Percentiles rank a stretch among this genome's conserved stretches.
Evolutionary conservation across 2,329 filamentous ascomycete species (phyloP).

Genomic region (Emergomyces orientalis): DNA sequence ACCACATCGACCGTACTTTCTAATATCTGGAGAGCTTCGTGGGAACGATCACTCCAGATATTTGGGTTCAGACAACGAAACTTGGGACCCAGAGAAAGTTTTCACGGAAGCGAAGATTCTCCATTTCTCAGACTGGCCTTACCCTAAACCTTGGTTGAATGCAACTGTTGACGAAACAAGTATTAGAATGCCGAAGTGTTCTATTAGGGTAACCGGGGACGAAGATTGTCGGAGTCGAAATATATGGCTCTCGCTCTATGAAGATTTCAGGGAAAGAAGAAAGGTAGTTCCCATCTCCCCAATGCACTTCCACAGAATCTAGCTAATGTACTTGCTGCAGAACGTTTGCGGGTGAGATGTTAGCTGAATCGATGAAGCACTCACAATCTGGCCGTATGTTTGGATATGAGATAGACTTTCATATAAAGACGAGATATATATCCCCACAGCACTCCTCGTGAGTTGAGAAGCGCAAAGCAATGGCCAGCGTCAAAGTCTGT

Average conservation of each 20-base stretch:
- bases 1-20: neutral
- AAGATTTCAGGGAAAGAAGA: neutral
- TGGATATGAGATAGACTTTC: no score
- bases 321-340: neutral
- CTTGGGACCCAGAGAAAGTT: neutral
- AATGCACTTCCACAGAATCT: neutral
- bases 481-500: no score
- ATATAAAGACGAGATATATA: no score
- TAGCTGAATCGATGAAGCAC: no score
- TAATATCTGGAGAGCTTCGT: neutral
- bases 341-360: neutral
- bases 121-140: neutral
- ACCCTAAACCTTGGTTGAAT: neutral
- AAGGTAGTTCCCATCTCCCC: neutral
- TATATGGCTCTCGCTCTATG: neutral
- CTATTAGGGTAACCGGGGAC: neutral
- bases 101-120: neutral
- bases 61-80: neutral
- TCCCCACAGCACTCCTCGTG: no score
- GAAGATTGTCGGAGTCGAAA: neutral
- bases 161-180: neutral
- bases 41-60: neutral
- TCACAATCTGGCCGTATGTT: no score
- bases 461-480: no score
- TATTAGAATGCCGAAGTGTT: neutral